Evolutionary conservation across 2,329 filamentous ascomycete genomes (phyloP), one percentile per base, ranked within the genome.

Genomic region (Dothideomycetes sp.): DNA sequence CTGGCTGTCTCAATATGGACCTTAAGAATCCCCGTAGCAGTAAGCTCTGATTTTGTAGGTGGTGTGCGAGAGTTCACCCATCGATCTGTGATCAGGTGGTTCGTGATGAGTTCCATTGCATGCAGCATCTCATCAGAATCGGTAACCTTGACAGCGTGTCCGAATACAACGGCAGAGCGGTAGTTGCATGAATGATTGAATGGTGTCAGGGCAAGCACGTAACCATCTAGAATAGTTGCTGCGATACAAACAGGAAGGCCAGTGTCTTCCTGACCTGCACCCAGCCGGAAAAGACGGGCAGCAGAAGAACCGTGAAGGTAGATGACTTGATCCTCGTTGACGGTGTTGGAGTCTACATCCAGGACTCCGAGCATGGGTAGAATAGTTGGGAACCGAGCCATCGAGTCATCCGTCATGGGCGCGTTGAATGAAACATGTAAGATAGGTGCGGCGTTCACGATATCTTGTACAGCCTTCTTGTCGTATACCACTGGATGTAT

Each of bases 301-400:
- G 78, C 84, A 51, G 89, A 80, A 60, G 89, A 93, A 55, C 85
- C 85, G 61, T 94, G 86, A 6, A 94, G 71, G 59, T 93, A 93
- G 47, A 82, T 71, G 44, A 87, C 80, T 10, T 51, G 39, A 4
- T 86, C 68, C 0, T 80, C 76, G 49, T 86, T 78, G 36, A n/a
- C n/a, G n/a, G n/a, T n/a, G n/a, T 73, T 69, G 13, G 73, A 59
- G 56, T 80, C 91, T 17, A 78, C 83, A 10, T 78, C 83, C 71
- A 91, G 82, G 52, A 84, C 78, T 37, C 84, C 84, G 53, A 93
- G 84, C 84, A 93, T 89, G 46, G 86, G 86, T 2, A 94, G 70
- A 40, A 81, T 79, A 37, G 77, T 74, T 3, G 85, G 84, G 55
- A 88, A 91, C 41, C 51, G 46, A 1, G 82, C 79, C 39, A 78